These are phyloP conservation scores for Globisporangium acanthophoron DNA, from an alignment of 352 stramenopile genomes.

Conservation along the genomic window DNA sequence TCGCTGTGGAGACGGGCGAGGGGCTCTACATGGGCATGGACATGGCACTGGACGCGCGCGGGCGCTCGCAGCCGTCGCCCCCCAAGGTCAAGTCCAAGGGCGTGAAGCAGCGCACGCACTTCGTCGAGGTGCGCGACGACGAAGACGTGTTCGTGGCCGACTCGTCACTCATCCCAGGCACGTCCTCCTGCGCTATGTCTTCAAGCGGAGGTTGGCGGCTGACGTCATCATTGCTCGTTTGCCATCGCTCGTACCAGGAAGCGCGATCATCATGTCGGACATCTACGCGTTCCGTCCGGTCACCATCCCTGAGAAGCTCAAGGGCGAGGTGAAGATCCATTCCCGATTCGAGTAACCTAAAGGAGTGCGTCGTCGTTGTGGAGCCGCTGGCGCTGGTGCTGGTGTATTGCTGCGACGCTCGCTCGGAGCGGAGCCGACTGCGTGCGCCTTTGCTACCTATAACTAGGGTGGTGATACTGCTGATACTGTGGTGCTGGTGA, in stretches of 20 bases:
- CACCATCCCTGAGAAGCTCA: conserved; percentile 34
- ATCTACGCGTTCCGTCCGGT: conserved; percentile 63
- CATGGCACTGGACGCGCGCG: conserved; percentile 44
- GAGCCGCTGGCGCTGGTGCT: not conserved
- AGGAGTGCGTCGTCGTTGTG: not conserved
- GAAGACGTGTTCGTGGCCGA: conserved; percentile 76
- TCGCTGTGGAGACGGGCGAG: conserved; percentile 74
- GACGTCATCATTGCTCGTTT: too few relatives aligned
- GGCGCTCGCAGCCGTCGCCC: conserved; percentile 42
- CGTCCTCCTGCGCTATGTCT: not conserved
- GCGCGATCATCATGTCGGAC: conserved; percentile 51
- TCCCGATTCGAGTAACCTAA: conserved; percentile 52
- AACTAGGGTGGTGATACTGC: not conserved
- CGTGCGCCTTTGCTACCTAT: not conserved
- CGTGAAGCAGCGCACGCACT: conserved; percentile 82
- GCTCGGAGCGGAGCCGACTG: not conserved
- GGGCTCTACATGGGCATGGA: conserved; percentile 83
- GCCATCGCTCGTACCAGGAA: conserved; percentile 11
- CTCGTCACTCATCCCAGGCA: conserved; percentile 57
- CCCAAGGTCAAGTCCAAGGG: conserved; percentile 76
- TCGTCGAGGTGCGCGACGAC: conserved; percentile 61
- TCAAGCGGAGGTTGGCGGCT: too few relatives aligned
- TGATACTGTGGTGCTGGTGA: not conserved
- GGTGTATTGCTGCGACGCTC: not conserved
- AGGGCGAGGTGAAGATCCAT: conserved; percentile 57